Conservation (phyloP, 129 eudicot genomes). For the Centrapalus pauciflorus region DNA sequence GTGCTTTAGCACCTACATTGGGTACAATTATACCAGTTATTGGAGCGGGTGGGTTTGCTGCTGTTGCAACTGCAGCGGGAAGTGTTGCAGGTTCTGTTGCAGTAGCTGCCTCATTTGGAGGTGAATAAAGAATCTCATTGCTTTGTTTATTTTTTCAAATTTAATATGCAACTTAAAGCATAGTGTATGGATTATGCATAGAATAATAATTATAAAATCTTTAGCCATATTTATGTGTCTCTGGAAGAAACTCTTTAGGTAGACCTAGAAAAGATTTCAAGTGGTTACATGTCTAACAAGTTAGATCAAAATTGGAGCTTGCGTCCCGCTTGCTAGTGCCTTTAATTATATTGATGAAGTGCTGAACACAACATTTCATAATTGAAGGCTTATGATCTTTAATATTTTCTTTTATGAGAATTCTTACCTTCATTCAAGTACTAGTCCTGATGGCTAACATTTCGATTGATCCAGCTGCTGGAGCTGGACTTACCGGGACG, state of each 20-base stretch:
- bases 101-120: conserved; percentile 99
- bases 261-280: not conserved
- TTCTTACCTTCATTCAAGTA: conserved; percentile 3
- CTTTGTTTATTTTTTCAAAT: not conserved
- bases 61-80: conserved; percentile 97
- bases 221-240: not conserved
- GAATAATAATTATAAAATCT: not conserved
- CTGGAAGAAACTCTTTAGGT: not conserved
- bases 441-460: conserved; percentile 15
- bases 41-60: conserved; percentile 98
- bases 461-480: conserved; percentile 68
- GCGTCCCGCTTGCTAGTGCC: not conserved
- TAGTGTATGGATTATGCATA: not conserved
- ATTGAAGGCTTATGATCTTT: not conserved
- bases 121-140: conserved; percentile 26
- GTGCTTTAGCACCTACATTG: conserved; percentile 97
- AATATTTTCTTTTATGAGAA: not conserved
- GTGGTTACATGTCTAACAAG: not conserved
- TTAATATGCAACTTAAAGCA: not conserved
- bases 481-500: conserved; percentile 95
- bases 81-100: conserved; percentile 99
- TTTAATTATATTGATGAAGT: not conserved
- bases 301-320: not conserved
- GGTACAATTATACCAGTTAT: conserved; percentile 89
- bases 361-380: not conserved